Evolutionary conservation across 1,284 basidiomycete genomes (phyloP).

Genomic region (Cryptococcus floricola): DNA sequence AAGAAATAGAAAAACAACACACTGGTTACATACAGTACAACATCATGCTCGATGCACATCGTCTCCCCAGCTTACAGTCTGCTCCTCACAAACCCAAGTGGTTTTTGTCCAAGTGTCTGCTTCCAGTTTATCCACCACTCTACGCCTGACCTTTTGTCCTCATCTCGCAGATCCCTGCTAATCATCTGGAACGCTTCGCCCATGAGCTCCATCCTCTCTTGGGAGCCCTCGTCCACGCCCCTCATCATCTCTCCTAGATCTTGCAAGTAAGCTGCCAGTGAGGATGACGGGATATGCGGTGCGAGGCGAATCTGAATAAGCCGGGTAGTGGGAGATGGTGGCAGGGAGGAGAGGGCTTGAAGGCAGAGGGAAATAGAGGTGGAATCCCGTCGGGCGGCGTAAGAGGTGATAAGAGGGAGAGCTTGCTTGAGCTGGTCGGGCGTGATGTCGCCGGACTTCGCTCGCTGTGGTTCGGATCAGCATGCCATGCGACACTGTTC

Average conservation of each 20-base stretch:
- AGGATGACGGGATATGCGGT: slow-evolving; percentile 12
- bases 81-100: slow-evolving; percentile 5
- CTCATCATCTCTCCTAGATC: slow-evolving; percentile 19
- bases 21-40: neutral
- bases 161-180: slow-evolving; percentile 30
- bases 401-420: slow-evolving; percentile 20
- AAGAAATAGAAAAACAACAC: neutral
- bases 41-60: neutral
- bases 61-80: slow-evolving; percentile 1
- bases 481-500: too few species aligned
- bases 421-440: slow-evolving; percentile 29
- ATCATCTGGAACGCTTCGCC: slow-evolving; percentile 28
- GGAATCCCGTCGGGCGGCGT: slow-evolving; percentile 15
- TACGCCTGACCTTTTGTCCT: slow-evolving; percentile 25
- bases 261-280: slow-evolving; percentile 26
- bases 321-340: slow-evolving; percentile 7
- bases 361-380: slow-evolving; percentile 5
- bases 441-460: slow-evolving; percentile 17
- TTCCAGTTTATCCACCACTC: slow-evolving; percentile 38
- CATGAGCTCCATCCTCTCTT: slow-evolving; percentile 23
- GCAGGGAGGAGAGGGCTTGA: slow-evolving; percentile 4
- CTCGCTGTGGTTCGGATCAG: slow-evolving; percentile 13
- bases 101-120: slow-evolving; percentile 7
- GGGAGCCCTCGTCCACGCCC: slow-evolving; percentile 7
- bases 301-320: slow-evolving; percentile 19